Evolutionary conservation across 2,329 filamentous ascomycete species (phyloP), one percentile per base, ranked within the genome.

Genomic region (Verticillium albo-atrum): DNA sequence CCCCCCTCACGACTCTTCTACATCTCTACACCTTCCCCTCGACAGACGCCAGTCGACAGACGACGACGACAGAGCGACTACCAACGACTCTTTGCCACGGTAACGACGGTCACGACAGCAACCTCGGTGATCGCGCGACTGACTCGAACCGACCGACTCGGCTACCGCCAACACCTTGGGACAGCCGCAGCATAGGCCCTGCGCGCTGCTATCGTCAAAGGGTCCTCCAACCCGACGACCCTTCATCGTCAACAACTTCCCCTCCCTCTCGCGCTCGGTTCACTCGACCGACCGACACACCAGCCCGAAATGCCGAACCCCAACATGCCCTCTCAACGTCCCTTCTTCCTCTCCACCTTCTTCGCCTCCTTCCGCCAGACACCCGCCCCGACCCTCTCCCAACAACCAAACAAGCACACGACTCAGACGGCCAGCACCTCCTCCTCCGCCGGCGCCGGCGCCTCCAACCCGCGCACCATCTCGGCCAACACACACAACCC

Each of bases 301-400:
- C 37, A 47, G 7, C 20, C 37, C 2, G 3, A 23, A 20, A 47
- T 47, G 37, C 37, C 37, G 7, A 47, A 47, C 37, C 20, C 37
- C 63, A 70, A 35, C 57, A 82, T 82, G 80, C 77, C 81, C 54
- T 80, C 80, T 35, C 81, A 83, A 67, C 79, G 81, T 55, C 80
- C 81, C 54, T 83, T 79, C 70, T 83, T 84, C 73, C 79, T 84
- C 67, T 82, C 81, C 54, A 80, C 78, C 67, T 82, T 84, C 73
- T 77, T 84, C 70, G 78, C 80, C 69, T 79, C 81, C 70, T 82
- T 83, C 68, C 79, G 81, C 56, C 79, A 80, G 28, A 28, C 50
- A 60, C 79, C 79, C 66, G 69, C 73, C 14, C 71, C 77, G 30
- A 32, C 30, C 30, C 17, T 55, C 61, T n/a, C 58, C 17, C 59